Conservation (phyloP, 441 rosid genomes). For the Biscutella auriculata region DNA sequence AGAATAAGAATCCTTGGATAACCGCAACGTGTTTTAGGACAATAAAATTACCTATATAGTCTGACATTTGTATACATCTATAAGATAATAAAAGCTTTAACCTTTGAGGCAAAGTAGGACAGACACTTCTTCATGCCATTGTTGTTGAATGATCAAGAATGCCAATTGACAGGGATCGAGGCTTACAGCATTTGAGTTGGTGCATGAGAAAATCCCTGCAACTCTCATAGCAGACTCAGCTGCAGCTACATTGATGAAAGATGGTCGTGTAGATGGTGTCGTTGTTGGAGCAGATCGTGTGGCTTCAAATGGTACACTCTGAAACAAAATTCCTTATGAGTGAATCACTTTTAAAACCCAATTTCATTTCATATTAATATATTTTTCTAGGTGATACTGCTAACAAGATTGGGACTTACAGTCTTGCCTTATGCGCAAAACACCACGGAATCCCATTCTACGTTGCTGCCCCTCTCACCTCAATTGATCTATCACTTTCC, state of each 20-base stretch:
- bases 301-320: conserved; percentile 61
- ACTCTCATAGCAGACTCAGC: conserved; percentile 88
- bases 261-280: conserved; percentile 58
- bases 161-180: conserved; percentile 58
- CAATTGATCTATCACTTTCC: conserved; percentile 60
- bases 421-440: conserved; percentile 70
- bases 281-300: conserved; percentile 93
- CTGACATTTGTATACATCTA: background rate
- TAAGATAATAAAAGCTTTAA: background rate
- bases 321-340: background rate
- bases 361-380: background rate
- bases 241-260: conserved; percentile 85
- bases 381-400: conserved; percentile 67
- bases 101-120: background rate
- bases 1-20: background rate
- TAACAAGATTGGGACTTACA: conserved; percentile 92
- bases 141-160: background rate
- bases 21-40: background rate
- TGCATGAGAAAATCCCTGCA: conserved; percentile 77
- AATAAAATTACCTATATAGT: background rate
- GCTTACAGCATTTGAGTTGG: conserved; percentile 85
- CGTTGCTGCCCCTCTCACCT: conserved; percentile 87
- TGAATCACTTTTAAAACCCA: background rate
- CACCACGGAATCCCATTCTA: conserved; percentile 63
- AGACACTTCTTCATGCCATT: background rate